A percentile compares a stretch with the other conserved stretches of the same genome.
Evolutionary conservation across 2,329 filamentous ascomycete genomes (phyloP).

Genomic region (Plectosphaerella sp.): DNA sequence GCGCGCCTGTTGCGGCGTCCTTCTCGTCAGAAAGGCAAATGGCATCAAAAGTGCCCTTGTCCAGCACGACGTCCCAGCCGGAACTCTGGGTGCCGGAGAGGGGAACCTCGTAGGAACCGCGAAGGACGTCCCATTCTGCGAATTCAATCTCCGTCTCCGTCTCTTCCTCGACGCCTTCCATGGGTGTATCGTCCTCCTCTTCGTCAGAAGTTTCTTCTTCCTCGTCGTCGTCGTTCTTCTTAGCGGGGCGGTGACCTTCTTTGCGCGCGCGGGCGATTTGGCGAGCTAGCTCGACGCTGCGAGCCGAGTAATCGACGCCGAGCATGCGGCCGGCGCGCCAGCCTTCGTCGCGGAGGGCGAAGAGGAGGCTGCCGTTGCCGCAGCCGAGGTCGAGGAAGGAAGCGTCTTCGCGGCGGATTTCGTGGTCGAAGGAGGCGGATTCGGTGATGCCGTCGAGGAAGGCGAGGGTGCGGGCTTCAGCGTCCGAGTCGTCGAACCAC

Average conservation of each 20-base stretch:
- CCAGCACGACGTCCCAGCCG: conserved; percentile 88
- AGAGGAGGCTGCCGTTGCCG: conserved; percentile 89
- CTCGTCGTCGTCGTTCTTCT: conserved; percentile 10
- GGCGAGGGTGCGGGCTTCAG: conserved; percentile 72
- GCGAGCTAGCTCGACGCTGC: conserved; percentile 69
- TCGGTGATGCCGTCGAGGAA: conserved; percentile 46
- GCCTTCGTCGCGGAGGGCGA: conserved; percentile 62
- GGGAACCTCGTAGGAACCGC: conserved; percentile 30
- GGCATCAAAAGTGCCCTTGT: conserved; percentile 98
- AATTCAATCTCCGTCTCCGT: conserved; percentile 26
- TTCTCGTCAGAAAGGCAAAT: conserved; percentile 67
- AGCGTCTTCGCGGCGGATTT: conserved; percentile 14
- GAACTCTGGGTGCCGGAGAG: conserved; percentile 16
- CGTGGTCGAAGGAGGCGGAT: conserved; percentile 13
- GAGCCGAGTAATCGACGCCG: conserved; percentile 81
- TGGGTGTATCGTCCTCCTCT: conserved; percentile 11
- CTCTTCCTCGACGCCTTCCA: neutral
- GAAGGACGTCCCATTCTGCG: conserved; percentile 60
- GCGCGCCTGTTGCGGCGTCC: conserved; percentile 43
- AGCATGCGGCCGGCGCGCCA: conserved; percentile 65
- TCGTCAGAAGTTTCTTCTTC: conserved; percentile 17
- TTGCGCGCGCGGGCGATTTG: conserved; percentile 46
- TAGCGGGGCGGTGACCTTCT: conserved; percentile 9
- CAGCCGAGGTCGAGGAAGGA: conserved; percentile 84
- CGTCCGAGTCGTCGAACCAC: conserved; percentile 94